Conservation (phyloP, 1,284 basidiomycete genomes). For the Microstroma glucosiphilum region DNA sequence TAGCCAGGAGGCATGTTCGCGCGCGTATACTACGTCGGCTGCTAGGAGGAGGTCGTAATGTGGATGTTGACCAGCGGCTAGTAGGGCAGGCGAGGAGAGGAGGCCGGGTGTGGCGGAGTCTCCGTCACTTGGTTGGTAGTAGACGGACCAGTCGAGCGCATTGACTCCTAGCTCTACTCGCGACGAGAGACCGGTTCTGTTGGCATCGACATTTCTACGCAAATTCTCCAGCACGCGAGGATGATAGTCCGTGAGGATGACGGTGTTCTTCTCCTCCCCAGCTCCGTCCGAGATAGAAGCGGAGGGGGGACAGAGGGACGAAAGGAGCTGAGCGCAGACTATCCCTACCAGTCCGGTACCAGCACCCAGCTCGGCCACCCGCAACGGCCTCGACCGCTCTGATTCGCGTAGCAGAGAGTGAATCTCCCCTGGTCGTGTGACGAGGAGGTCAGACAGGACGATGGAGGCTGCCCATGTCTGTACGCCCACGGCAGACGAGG, state of each 20-base stretch:
- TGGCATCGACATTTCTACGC: not conserved
- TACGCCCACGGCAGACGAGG: constrained; percentile 2
- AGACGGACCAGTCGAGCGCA: not conserved
- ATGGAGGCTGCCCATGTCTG: constrained; percentile 6
- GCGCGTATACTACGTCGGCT: constrained; percentile 1
- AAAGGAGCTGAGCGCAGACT: not conserved
- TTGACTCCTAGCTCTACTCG: not conserved
- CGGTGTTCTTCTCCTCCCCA: not conserved
- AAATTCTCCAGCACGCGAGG: constrained; percentile 1
- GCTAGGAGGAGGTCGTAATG: constrained; percentile 4
- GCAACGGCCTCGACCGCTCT: not conserved
- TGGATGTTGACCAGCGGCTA: not conserved
- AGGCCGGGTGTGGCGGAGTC: not conserved
- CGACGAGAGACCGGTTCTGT: not conserved
- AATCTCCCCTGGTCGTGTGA: not conserved
- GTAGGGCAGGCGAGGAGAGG: too few species aligned
- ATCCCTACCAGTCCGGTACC: constrained; percentile 1
- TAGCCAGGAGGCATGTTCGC: constrained; percentile 1
- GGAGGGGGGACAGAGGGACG: not conserved
- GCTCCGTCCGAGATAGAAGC: not conserved
- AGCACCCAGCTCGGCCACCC: constrained; percentile 1
- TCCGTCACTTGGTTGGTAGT: not conserved
- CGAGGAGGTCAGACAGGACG: constrained; percentile 2
- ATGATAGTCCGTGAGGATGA: constrained; percentile 3
- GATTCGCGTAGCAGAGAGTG: not conserved